Base-by-base conservation (phyloP, 2,329 filamentous ascomycete species). In the Arthrobotrys entomopaga region DNA sequence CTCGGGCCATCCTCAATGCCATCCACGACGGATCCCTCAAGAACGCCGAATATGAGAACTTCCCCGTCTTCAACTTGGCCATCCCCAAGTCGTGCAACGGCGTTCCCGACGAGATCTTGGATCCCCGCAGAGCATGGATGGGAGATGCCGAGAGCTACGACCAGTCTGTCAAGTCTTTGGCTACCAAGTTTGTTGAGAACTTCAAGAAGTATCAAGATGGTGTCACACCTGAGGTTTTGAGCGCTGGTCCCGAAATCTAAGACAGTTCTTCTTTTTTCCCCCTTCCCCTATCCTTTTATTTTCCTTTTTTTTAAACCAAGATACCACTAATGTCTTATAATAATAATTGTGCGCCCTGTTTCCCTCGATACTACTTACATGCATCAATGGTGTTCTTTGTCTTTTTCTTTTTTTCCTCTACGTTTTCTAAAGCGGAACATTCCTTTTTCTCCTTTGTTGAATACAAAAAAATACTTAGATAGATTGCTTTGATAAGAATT, bases 21-120 rank as follows among this genome's bases (percentile, higher is more conserved):
- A 97, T 99, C 84, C 95, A 99, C 90, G 93, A 88, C 60, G 95
- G 95, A 79, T 92, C 97, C 84, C 91, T 99, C 78, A 93, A 93
- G 81, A 91, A 96, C 80, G 90, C 88, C 76, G 90, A 96, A 83
- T 99, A 92, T 84, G 95, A 99, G 86, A 92, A 85, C 78, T 99
- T 99, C 85, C 92, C 93, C 46, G 89, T 93, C 77, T 99, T 99
- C 89, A 97, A 97, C 87, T 90, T 99, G 70, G 87, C 90, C 81
- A 92, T 99, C n/a, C 95, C 95, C 82, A 97, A 90, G 85, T 85
- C 88, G 57, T 98, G 94, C 87, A 88, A 91, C 77, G 90, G 89
- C 81, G 95, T 99, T 7, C 95, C 95, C 59, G 86, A 88, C 74
- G 94, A 98, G 85, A 87, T 99, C 42, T 89, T 99, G 81, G 98